A percentile compares a stretch with the other conserved stretches of the same genome.
phyloP scores from a whole-genome alignment of 495 filamentous ascomycete species.

The Aspergillus nanangensis region DNA sequence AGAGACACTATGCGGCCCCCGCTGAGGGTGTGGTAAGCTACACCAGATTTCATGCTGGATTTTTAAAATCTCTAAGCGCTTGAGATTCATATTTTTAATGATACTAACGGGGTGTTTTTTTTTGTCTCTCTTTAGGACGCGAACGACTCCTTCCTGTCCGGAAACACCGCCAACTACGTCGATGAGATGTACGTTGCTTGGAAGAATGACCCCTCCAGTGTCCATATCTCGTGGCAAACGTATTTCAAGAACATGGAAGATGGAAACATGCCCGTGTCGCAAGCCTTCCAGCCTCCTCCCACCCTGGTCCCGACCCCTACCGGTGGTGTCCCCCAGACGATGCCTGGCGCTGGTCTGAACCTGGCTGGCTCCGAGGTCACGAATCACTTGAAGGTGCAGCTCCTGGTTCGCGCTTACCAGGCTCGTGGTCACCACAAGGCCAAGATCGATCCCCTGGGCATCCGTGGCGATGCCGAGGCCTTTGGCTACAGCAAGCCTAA shows the following conservation, averaged over 20 bases:
- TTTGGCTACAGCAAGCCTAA: constrained; percentile 87
- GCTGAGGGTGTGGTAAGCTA: constrained; percentile 45
- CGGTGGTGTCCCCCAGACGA: constrained; percentile 70
- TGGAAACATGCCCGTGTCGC: constrained; percentile 93
- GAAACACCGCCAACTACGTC: constrained; percentile 95
- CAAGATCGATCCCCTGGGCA: constrained; percentile 92
- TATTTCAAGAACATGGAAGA: constrained; percentile 99
- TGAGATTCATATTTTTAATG: too few species aligned
- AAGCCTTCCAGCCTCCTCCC: constrained; percentile 93
- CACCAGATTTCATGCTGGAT: neutral
- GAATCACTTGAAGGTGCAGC: constrained; percentile 97
- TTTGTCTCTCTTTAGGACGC: constrained; percentile 55
- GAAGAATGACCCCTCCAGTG: constrained; percentile 88
- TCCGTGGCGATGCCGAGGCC: constrained; percentile 77
- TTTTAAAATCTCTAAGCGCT: too few species aligned
- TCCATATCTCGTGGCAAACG: constrained; percentile 97
- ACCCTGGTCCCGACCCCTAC: constrained; percentile 78
- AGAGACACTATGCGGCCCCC: constrained; percentile 53
- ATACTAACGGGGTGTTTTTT: too few species aligned
- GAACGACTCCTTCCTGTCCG: constrained; percentile 90
- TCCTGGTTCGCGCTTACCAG: constrained; percentile 95
- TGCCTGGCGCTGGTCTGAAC: constrained; percentile 63
- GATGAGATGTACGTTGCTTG: constrained; percentile 99
- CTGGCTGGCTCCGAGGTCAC: constrained; percentile 77
- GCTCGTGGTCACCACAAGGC: constrained; percentile 97